Conservation (phyloP, 805 yeast species). For the Yamadazyma takamatsuzukensis region DNA sequence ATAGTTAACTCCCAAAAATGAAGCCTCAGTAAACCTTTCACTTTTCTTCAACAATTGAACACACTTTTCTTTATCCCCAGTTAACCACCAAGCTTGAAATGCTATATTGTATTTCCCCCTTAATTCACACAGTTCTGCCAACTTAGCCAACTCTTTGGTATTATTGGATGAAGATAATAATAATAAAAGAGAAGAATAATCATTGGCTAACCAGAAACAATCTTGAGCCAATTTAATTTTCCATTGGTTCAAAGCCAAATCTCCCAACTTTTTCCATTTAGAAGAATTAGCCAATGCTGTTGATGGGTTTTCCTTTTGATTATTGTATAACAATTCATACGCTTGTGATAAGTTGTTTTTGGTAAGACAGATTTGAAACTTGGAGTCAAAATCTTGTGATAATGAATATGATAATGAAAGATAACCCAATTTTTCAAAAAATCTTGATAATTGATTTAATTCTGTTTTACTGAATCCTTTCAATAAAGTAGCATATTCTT, state of each 20-base stretch:
- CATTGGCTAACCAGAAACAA: slow-evolving; percentile 75
- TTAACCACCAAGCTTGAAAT: slow-evolving; percentile 86
- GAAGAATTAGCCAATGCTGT: slow-evolving; percentile 27
- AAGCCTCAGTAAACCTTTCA: slow-evolving; percentile 78
- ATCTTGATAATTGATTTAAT: slow-evolving; percentile 77
- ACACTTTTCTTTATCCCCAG: slow-evolving; percentile 66
- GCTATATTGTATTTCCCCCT: slow-evolving; percentile 86
- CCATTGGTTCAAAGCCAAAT: slow-evolving; percentile 75
- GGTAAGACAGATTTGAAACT: slow-evolving; percentile 81
- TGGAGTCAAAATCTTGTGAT: slow-evolving; percentile 85
- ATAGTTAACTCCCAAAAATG: slow-evolving; percentile 74
- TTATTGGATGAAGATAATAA: slow-evolving; percentile 80
- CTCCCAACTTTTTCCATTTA: slow-evolving; percentile 93
- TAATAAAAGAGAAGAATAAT: slow-evolving; percentile 75
- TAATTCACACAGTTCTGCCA: slow-evolving; percentile 66
- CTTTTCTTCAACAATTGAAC: slow-evolving; percentile 62
- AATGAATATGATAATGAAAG: slow-evolving; percentile 77
- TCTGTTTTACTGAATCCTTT: slow-evolving; percentile 65
- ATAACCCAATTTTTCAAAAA: slow-evolving; percentile 90
- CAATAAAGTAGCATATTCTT: slow-evolving; percentile 44
- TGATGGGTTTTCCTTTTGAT: slow-evolving; percentile 48
- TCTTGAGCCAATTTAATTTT: slow-evolving; percentile 76
- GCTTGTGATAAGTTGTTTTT: slow-evolving; percentile 74
- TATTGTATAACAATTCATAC: slow-evolving; percentile 39
- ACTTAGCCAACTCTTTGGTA: slow-evolving; percentile 50